Base-by-base conservation (phyloP, 2,329 filamentous ascomycete genomes). In the Ampelomyces quisqualis region DNA sequence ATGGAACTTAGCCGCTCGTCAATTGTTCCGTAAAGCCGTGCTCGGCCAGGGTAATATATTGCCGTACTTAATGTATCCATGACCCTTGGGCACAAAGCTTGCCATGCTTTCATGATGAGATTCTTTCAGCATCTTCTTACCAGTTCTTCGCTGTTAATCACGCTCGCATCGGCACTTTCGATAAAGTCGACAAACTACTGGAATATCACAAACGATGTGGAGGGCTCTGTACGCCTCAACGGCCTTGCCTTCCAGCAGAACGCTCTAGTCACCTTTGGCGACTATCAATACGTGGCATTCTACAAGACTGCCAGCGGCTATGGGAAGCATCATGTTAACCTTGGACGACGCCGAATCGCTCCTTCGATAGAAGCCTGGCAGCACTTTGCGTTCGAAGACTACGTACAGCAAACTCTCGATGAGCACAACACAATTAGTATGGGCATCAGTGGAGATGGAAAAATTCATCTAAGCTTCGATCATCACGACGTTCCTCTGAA, bases 371-470 rank as follows among this genome's bases (percentile, higher is more conserved):
- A 53, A 8, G 53, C 55, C 4, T 77, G 76, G 75, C 65, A 77
- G 49, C 71, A 69, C 7, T 53, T 77, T 22, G 66, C 71, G 1
- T 74, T 78, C 19, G 66, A 68, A 1, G 76, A 77, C 54, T 78
- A 78, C 33, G 61, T 71, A 11, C 75, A 78, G 51, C 73, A 67
- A 9, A 71, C 69, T 1, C 69, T 77, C 29, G 76, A 78, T 42
- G 74, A 75, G 3, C 76, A 78, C 53, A 78, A 78, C 44, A 77
- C 74, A 3, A 73, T 77, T 31, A 75, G 75, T 55, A 67, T 78
- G 47, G 76, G 75, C 2, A 72, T 77, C 29, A 76, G 70, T 30
- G 73, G 71, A 2, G 75, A 78, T 44, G 75, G 75, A 30, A 77
- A 72, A n/a, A 76, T 78, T 17, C 76, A 78, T 44, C 55, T 78